Conservation (phyloP, 2,329 filamentous ascomycete genomes). For the Phoma sp. region DNA sequence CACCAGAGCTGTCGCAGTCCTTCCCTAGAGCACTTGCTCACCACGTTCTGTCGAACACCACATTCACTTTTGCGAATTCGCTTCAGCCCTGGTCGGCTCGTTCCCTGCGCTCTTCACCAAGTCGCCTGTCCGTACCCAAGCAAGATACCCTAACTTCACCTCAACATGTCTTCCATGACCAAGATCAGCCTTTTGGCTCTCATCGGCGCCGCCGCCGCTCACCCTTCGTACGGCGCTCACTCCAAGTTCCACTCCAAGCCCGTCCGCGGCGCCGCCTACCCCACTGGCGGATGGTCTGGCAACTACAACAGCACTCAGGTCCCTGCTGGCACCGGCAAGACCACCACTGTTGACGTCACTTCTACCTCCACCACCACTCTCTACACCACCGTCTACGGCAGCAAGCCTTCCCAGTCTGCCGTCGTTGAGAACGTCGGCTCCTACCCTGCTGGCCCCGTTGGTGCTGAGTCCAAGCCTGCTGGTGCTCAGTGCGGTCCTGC, state of each 20-base stretch:
- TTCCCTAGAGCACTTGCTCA: constrained; percentile 53
- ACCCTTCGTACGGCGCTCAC: constrained; percentile 43
- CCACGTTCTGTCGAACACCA: constrained; percentile 46
- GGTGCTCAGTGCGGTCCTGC: constrained; percentile 32
- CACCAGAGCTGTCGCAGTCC: constrained; percentile 44
- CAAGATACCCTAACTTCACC: constrained; percentile 24
- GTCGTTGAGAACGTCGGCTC: constrained; percentile 26
- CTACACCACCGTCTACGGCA: constrained; percentile 31
- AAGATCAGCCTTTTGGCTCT: constrained; percentile 53
- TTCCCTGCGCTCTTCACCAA: constrained; percentile 48
- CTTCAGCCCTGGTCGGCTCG: constrained; percentile 53
- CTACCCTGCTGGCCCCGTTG: constrained; percentile 15
- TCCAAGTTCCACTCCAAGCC: constrained; percentile 40
- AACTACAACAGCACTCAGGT: constrained; percentile 31
- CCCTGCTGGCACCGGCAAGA: constrained; percentile 33
- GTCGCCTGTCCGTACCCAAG: constrained; percentile 27
- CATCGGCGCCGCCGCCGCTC: constrained; percentile 48
- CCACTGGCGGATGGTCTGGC: constrained; percentile 39
- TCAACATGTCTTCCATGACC: constrained; percentile 44
- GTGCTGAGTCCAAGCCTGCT: constrained; percentile 16
- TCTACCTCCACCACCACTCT: constrained; percentile 36
- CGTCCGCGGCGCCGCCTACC: constrained; percentile 35
- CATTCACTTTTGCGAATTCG: constrained; percentile 45
- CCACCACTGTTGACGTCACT: constrained; percentile 33
- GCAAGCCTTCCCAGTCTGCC: constrained; percentile 21